phyloP scores from a whole-genome alignment of 306 rosid genomes.

The Glycine tomentella region DNA sequence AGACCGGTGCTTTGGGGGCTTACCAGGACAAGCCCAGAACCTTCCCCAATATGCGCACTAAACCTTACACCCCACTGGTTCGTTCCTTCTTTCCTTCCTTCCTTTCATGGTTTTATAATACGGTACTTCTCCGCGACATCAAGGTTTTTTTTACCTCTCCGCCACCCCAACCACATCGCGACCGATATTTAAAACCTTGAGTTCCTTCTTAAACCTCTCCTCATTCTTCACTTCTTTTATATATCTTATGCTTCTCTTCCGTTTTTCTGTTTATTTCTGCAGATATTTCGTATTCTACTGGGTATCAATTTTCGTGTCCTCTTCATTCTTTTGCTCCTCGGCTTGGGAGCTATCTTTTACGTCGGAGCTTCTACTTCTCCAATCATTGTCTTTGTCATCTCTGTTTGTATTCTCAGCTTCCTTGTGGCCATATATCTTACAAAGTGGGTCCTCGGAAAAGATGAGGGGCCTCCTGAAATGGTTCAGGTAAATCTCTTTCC shows the following conservation, averaged over 20 bases:
- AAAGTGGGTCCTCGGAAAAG: slow-evolving; percentile 97
- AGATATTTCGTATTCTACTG: slow-evolving; percentile 82
- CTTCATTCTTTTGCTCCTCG: slow-evolving; percentile 70
- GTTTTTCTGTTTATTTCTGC: slow-evolving; percentile 1
- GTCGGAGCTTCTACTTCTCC: slow-evolving; percentile 93
- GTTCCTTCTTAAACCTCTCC: too few relatives aligned
- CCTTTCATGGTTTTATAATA: too few relatives aligned
- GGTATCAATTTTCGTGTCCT: slow-evolving; percentile 82
- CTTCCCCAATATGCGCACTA: slow-evolving; percentile 92
- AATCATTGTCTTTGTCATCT: slow-evolving; percentile 83
- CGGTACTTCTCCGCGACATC: too few relatives aligned
- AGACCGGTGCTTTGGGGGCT: slow-evolving; percentile 68
- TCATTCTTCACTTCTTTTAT: too few relatives aligned
- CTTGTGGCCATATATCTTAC: slow-evolving; percentile 74
- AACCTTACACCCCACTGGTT: slow-evolving; percentile 82
- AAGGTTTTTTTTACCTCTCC: too few relatives aligned
- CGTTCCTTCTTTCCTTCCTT: neutral
- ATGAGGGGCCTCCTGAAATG: slow-evolving; percentile 99
- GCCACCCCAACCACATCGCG: too few relatives aligned
- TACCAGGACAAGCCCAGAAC: slow-evolving; percentile 82
- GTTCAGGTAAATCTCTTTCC: slow-evolving; percentile 68
- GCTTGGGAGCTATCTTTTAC: slow-evolving; percentile 78
- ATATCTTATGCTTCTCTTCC: too few relatives aligned
- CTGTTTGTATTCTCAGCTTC: slow-evolving; percentile 91
- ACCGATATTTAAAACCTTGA: too few relatives aligned